Conservation (phyloP, 2,329 filamentous ascomycete genomes). For the Pseudocercospora pini-densiflorae region DNA sequence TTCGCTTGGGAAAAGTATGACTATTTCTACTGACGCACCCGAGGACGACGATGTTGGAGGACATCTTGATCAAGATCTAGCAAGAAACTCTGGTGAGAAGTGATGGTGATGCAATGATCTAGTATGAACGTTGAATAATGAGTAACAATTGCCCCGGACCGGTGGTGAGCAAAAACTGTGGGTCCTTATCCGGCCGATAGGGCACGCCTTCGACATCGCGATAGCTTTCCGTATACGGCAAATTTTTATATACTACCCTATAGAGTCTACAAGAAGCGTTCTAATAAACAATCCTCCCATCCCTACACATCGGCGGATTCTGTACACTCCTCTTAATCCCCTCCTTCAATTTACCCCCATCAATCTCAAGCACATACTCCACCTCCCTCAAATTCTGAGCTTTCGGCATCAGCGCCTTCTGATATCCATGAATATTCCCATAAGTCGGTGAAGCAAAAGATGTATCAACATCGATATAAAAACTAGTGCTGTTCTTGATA, state of each 20-base stretch:
- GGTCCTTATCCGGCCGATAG: no score
- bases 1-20: no score
- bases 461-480: constrained; percentile 51
- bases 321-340: constrained; percentile 46
- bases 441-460: constrained; percentile 48
- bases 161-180: no score
- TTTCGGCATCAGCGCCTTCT: constrained; percentile 44
- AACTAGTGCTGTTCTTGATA: constrained; percentile 44
- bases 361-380: constrained; percentile 47
- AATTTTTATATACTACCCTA: no score
- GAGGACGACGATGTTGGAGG: constrained; percentile 51
- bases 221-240: no score
- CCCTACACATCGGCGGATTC: constrained; percentile 28
- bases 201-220: no score
- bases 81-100: no score
- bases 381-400: constrained; percentile 43
- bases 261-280: background rate
- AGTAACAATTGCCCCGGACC: no score
- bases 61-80: background rate
- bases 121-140: background rate
- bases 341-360: constrained; percentile 42
- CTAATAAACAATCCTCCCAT: background rate
- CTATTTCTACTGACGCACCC: no score
- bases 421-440: constrained; percentile 51
- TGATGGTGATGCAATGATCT: no score